These are phyloP conservation scores for Acanthamoeba lenticulata DNA, from an alignment of 208 protist species.

Conservation along the genomic window DNA sequence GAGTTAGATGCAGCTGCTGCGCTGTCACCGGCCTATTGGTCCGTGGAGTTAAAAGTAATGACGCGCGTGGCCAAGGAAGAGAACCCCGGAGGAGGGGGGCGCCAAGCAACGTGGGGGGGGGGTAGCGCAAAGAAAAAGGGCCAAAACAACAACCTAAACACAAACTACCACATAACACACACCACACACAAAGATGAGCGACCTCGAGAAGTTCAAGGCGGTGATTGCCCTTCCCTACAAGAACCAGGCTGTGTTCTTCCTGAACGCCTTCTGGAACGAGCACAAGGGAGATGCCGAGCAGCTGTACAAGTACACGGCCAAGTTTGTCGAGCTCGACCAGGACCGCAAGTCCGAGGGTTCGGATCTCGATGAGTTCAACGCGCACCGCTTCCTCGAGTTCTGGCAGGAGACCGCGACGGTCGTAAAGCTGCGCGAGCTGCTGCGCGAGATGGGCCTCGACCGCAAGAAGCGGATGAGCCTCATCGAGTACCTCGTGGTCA, in stretches of 20 bases:
- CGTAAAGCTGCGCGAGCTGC: constrained; percentile 36
- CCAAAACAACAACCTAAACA: background rate
- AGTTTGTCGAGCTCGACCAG: constrained; percentile 49
- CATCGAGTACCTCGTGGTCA: constrained; percentile 64
- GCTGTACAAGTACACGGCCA: background rate
- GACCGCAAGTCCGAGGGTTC: constrained; percentile 15
- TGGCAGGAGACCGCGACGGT: constrained; percentile 57
- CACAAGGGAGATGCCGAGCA: background rate
- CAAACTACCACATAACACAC: background rate
- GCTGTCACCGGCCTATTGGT: no score
- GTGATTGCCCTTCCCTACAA: background rate
- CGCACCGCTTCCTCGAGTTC: constrained; percentile 69
- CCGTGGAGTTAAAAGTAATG: no score
- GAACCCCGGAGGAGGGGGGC: no score
- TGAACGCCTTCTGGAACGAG: constrained; percentile 48
- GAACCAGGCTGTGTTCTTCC: constrained; percentile 32
- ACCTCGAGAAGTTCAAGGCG: constrained; percentile 20
- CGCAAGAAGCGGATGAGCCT: constrained; percentile 63
- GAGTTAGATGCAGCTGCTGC: no score
- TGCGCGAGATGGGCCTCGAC: constrained; percentile 53
- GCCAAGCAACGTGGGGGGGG: background rate
- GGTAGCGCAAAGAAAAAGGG: background rate
- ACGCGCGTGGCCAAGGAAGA: no score
- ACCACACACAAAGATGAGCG: constrained; percentile 19
- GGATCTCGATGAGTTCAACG: constrained; percentile 71